A percentile compares a stretch with the other conserved stretches of the same genome.
Evolutionary conservation across 768 basidiomycete species (phyloP).

Genomic region (Termitomyces sp.): DNA sequence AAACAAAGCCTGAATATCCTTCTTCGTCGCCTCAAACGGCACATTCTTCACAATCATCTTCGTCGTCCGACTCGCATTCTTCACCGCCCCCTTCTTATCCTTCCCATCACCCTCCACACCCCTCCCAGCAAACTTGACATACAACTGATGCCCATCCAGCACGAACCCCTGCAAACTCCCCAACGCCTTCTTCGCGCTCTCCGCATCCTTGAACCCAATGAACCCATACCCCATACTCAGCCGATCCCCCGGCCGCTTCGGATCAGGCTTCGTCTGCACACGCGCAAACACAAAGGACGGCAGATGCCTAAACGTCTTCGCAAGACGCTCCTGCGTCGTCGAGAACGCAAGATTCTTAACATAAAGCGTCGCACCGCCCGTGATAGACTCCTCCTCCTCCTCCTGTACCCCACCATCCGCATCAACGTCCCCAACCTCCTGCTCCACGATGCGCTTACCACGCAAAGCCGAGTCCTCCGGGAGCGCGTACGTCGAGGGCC

Average conservation of each 20-base stretch:
- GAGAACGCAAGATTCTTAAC: slow-evolving; percentile 94
- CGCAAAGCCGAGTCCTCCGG: slow-evolving; percentile 11
- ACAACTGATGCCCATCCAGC: slow-evolving; percentile 82
- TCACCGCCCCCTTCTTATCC: slow-evolving; percentile 23
- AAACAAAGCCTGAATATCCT: slow-evolving; percentile 87
- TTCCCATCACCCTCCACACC: slow-evolving; percentile 50
- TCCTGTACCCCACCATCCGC: slow-evolving; percentile 25
- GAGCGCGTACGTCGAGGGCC: slow-evolving; percentile 8
- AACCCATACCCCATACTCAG: slow-evolving; percentile 98
- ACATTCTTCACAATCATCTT: slow-evolving; percentile 99
- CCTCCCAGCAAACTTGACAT: slow-evolving; percentile 83
- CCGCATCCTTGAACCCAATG: slow-evolving; percentile 77
- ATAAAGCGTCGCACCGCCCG: slow-evolving; percentile 79
- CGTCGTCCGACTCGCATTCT: slow-evolving; percentile 61
- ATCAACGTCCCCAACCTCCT: slow-evolving; percentile 18
- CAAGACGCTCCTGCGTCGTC: slow-evolving; percentile 75
- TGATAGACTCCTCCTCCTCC: slow-evolving; percentile 40
- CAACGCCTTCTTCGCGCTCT: slow-evolving; percentile 69
- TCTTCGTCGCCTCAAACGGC: slow-evolving; percentile 93
- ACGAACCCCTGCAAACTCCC: slow-evolving; percentile 76
- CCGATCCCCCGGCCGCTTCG: slow-evolving; percentile 56
- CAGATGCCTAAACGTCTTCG: slow-evolving; percentile 64
- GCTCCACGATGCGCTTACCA: slow-evolving; percentile 41
- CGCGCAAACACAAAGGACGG: slow-evolving; percentile 84
- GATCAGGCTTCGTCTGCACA: slow-evolving; percentile 87